phyloP scores from a whole-genome alignment of 805 yeast species.

The Ogataea methylovora region DNA sequence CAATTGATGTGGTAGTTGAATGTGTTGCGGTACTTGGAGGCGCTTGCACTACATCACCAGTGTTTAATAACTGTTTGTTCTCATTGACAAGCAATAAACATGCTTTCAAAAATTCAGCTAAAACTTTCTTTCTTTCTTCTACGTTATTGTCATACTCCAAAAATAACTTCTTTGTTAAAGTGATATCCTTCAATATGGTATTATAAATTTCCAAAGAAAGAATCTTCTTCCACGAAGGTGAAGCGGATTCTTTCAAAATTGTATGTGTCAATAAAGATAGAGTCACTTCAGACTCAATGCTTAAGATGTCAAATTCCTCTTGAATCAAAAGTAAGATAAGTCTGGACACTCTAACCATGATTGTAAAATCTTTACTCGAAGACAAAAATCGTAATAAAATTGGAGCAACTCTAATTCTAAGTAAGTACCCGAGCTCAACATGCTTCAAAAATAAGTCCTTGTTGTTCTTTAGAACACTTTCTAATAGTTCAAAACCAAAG shows the following conservation, averaged over 20 bases:
- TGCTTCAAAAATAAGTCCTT: conserved; percentile 45
- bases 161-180: conserved; percentile 44
- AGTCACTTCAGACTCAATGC: conserved; percentile 76
- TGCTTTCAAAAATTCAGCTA: conserved; percentile 45
- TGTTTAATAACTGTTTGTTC: conserved; percentile 24
- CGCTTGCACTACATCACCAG: conserved; percentile 26
- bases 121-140: conserved; percentile 49
- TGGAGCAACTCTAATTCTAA: conserved; percentile 69
- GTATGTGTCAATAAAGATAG: conserved; percentile 67
- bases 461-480: conserved; percentile 67
- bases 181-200: conserved; percentile 49
- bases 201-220: conserved; percentile 68
- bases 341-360: conserved; percentile 69
- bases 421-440: conserved; percentile 55
- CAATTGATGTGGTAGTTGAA: conserved; percentile 4
- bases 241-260: conserved; percentile 46
- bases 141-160: conserved; percentile 49
- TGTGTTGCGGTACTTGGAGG: conserved; percentile 15
- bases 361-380: conserved; percentile 50
- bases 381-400: conserved; percentile 62
- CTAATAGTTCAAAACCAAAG: conserved; percentile 76
- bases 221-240: conserved; percentile 66
- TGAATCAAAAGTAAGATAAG: conserved; percentile 55
- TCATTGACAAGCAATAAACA: conserved; percentile 30
- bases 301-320: conserved; percentile 54